A percentile compares a stretch with the other conserved stretches of the same genome.
phyloP scores from a whole-genome alignment of 192 early-diverging fungal species.

The Rhizophagus prolifer region DNA sequence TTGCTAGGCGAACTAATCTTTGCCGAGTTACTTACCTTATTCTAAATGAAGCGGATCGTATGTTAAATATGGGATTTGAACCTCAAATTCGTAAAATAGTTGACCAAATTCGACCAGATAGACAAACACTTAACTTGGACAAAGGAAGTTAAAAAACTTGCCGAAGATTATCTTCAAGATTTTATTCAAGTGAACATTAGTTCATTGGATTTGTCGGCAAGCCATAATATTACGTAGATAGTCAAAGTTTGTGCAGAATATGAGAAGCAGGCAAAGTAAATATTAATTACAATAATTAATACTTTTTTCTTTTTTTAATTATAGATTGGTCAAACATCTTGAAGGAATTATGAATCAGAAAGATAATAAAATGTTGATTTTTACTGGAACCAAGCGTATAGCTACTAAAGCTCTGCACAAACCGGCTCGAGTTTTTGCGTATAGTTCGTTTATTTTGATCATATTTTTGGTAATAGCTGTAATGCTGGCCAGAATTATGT shows the following conservation, averaged over 20 bases:
- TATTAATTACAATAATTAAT: not conserved
- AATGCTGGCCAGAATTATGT: too few species aligned
- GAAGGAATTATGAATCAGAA: constrained; percentile 83
- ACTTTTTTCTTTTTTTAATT: constrained; percentile 6
- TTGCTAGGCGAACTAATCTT: constrained; percentile 85
- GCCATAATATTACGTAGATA: constrained; percentile 86
- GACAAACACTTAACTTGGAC: constrained; percentile 99
- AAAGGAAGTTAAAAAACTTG: constrained; percentile 90
- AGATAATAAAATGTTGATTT: constrained; percentile 90
- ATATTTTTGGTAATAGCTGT: too few species aligned
- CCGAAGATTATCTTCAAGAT: constrained; percentile 86
- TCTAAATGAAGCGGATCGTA: constrained; percentile 98
- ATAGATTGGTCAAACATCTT: constrained; percentile 71
- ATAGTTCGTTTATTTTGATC: too few species aligned
- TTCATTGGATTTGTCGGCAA: constrained; percentile 88
- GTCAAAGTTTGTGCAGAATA: constrained; percentile 85
- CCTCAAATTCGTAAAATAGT: constrained; percentile 98
- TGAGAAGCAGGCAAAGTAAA: constrained; percentile 81
- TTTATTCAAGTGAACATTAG: constrained; percentile 98
- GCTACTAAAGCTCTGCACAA: too few species aligned
- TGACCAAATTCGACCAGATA: constrained; percentile 93
- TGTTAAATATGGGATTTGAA: constrained; percentile 99
- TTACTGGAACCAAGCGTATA: constrained; percentile 92
- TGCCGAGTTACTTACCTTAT: constrained; percentile 95
- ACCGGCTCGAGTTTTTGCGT: too few species aligned